phyloP scores from a whole-genome alignment of 1,284 basidiomycete genomes.

The Tetrapyrgos nigripes region DNA sequence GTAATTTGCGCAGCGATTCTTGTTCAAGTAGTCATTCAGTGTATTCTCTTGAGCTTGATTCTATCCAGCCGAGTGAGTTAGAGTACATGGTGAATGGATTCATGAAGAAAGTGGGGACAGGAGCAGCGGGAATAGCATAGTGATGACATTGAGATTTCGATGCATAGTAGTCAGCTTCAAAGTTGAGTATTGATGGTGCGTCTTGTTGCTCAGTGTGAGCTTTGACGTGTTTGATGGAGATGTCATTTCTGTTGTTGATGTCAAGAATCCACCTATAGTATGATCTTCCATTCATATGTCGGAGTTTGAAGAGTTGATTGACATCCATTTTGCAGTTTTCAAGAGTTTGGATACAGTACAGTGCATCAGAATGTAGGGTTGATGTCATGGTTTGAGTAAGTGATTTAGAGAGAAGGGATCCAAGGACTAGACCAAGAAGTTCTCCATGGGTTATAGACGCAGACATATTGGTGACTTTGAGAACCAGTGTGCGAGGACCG shows the following conservation, averaged over 20 bases:
- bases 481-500: too few relatives aligned
- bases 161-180: constrained; percentile 6
- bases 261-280: constrained; percentile 6
- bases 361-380: too few relatives aligned
- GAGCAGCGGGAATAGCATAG: background rate
- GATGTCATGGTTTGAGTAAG: too few relatives aligned
- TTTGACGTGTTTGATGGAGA: background rate
- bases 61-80: background rate
- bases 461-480: too few relatives aligned
- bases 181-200: background rate
- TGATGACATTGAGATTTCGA: constrained; percentile 1
- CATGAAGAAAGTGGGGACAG: constrained; percentile 11
- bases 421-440: too few relatives aligned
- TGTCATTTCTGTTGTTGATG: background rate
- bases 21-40: background rate
- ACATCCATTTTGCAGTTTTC: too few relatives aligned
- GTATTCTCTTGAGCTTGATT: background rate
- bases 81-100: constrained; percentile 3
- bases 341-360: too few relatives aligned
- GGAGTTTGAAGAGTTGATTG: background rate
- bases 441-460: too few relatives aligned
- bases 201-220: background rate
- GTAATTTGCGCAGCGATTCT: background rate
- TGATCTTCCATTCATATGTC: constrained; percentile 6
- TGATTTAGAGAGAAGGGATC: too few relatives aligned